These are phyloP conservation scores for Triticum dicoccoides DNA, from an alignment of 176 grass and related monocot genomes.

Conservation along the genomic window DNA sequence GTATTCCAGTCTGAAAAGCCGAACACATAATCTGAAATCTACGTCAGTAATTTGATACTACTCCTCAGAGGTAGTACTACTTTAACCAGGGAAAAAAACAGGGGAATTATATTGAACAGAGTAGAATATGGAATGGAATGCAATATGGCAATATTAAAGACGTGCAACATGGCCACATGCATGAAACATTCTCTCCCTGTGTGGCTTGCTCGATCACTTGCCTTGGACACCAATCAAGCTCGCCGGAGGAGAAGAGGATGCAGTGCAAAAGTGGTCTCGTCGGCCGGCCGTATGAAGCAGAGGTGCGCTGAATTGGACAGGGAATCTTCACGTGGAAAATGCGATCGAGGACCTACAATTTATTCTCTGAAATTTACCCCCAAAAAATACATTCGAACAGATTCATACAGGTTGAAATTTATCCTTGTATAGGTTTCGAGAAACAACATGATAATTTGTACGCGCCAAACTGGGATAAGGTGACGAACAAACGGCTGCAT, in stretches of 20 bases:
- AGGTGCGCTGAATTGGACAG: neutral
- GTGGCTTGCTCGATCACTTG: neutral
- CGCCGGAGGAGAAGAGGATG: neutral
- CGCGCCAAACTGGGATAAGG: too few species aligned
- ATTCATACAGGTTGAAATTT: too few species aligned
- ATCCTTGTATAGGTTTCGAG: too few species aligned
- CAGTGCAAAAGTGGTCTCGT: neutral
- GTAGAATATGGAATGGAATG: neutral
- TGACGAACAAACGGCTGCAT: too few species aligned
- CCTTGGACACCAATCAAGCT: constrained; percentile 34
- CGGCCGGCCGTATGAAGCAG: neutral
- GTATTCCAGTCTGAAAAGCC: neutral
- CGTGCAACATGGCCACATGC: neutral
- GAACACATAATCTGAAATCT: neutral
- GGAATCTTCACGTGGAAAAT: neutral
- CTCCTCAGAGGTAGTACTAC: neutral
- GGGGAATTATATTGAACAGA: too few species aligned
- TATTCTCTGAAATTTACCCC: too few species aligned
- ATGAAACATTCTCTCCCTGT: neutral
- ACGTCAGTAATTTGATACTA: neutral
- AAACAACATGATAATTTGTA: too few species aligned
- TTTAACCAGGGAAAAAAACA: neutral
- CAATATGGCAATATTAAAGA: neutral
- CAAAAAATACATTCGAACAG: too few species aligned
- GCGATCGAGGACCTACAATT: too few species aligned